A percentile compares a stretch with the other conserved stretches of the same genome.
Evolutionary conservation across 1,284 basidiomycete genomes (phyloP).

Genomic region (Moesziomyces sp.): DNA sequence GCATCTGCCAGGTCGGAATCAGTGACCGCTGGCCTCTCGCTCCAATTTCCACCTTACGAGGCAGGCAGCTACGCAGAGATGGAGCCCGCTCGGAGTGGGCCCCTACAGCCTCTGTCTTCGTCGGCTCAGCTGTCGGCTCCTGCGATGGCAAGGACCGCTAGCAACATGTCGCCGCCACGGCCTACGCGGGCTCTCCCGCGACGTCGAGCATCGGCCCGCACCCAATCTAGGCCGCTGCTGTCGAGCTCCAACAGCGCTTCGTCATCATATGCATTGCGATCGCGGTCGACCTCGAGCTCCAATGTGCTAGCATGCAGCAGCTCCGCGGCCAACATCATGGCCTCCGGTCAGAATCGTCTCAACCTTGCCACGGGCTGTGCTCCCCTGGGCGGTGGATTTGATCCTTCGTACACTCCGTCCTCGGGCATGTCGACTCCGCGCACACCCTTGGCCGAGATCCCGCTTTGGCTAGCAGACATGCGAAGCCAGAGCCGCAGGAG

Average conservation of each 20-base stretch:
- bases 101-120: slow-evolving; percentile 4
- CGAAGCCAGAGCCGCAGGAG: slow-evolving; percentile 41
- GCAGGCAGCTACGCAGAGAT: neutral
- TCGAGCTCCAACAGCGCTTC: slow-evolving; percentile 34
- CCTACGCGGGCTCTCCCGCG: slow-evolving; percentile 37
- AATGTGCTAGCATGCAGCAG: slow-evolving; percentile 28
- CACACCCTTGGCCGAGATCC: slow-evolving; percentile 48
- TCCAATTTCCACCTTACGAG: neutral
- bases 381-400: slow-evolving; percentile 23
- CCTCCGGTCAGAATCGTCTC: slow-evolving; percentile 28
- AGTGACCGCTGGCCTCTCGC: neutral
- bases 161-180: slow-evolving; percentile 48
- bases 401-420: slow-evolving; percentile 25
- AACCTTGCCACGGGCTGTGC: slow-evolving; percentile 18
- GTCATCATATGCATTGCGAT: slow-evolving; percentile 29
- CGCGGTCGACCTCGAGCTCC: slow-evolving; percentile 32
- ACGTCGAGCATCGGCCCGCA: slow-evolving; percentile 35
- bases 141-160: slow-evolving; percentile 12
- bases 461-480: slow-evolving; percentile 50
- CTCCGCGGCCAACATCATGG: slow-evolving; percentile 45
- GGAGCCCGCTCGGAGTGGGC: slow-evolving; percentile 3
- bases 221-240: slow-evolving; percentile 26
- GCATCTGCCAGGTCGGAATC: neutral
- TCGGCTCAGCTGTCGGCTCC: slow-evolving; percentile 7
- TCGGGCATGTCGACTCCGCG: slow-evolving; percentile 41